phyloP scores from a whole-genome alignment of 2,329 filamentous ascomycete genomes.

The Elsinoe arachidis region DNA sequence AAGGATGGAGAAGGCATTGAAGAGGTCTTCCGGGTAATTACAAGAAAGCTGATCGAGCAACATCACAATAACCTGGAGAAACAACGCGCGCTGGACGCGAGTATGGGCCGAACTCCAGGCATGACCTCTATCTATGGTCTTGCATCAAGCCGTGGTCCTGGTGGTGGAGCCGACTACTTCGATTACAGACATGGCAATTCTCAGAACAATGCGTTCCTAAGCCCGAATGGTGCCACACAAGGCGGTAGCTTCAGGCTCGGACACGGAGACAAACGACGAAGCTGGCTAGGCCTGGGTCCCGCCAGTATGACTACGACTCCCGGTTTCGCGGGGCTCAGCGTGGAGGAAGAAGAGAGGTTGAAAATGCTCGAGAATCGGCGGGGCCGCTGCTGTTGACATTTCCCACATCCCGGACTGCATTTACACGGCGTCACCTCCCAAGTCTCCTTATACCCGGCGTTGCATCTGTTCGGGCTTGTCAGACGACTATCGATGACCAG shows the following conservation, averaged over 20 bases:
- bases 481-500: no score
- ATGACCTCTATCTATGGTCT: conserved; percentile 15
- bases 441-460: no score
- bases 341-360: conserved; percentile 20
- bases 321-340: conserved; percentile 23
- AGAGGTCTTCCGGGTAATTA: conserved; percentile 87
- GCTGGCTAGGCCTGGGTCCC: conserved; percentile 47
- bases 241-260: conserved; percentile 48
- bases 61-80: conserved; percentile 47
- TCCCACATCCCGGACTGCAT: not conserved
- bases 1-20: conserved; percentile 93
- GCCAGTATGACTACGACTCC: conserved; percentile 40
- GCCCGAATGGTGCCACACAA: not conserved
- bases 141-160: conserved; percentile 19
- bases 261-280: conserved; percentile 53
- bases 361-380: conserved; percentile 19
- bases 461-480: no score
- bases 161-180: conserved; percentile 36
- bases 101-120: conserved; percentile 38
- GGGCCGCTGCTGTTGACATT: conserved; percentile 23
- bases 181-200: conserved; percentile 37
- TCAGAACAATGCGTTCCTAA: conserved; percentile 30
- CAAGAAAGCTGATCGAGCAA: conserved; percentile 74
- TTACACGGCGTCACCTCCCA: not conserved
- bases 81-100: conserved; percentile 37